Conservation (phyloP, 805 yeast genomes). For the Huiozyma naganishii region DNA sequence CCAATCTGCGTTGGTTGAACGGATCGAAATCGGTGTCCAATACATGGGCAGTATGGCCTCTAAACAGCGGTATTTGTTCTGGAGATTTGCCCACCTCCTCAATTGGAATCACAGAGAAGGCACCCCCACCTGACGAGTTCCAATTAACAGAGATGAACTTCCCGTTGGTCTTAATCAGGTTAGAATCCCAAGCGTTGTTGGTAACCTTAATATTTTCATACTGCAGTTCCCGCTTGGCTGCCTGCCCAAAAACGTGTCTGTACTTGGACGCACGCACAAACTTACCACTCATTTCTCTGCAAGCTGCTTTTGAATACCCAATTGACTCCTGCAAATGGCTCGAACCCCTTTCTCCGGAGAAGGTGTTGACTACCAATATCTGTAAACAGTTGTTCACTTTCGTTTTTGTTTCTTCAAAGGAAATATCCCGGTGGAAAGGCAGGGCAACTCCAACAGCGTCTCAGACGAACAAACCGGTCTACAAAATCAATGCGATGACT, state of each 20-base stretch:
- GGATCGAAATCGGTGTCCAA: slow-evolving; percentile 95
- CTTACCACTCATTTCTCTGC: slow-evolving; percentile 46
- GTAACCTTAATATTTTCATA: slow-evolving; percentile 53
- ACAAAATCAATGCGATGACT: too few species aligned
- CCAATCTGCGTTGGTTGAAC: slow-evolving; percentile 63
- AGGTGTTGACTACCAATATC: neutral
- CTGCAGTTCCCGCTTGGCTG: slow-evolving; percentile 42
- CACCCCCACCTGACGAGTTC: slow-evolving; percentile 96
- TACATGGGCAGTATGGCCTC: slow-evolving; percentile 94
- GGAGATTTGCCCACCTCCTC: slow-evolving; percentile 85
- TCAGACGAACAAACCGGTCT: too few species aligned
- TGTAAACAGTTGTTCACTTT: too few species aligned
- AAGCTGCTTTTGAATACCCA: too few species aligned
- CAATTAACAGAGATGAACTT: slow-evolving; percentile 79
- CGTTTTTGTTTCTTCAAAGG: too few species aligned
- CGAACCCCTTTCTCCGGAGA: neutral
- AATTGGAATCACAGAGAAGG: slow-evolving; percentile 87
- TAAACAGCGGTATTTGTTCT: slow-evolving; percentile 82
- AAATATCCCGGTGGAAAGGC: too few species aligned
- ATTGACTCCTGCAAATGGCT: too few species aligned
- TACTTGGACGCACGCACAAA: slow-evolving; percentile 95
- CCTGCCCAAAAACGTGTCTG: slow-evolving; percentile 93
- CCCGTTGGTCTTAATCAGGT: slow-evolving; percentile 78
- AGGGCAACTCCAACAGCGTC: too few species aligned
- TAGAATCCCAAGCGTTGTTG: slow-evolving; percentile 94